Base-by-base conservation (phyloP, 768 basidiomycete genomes). In the Suillus hirtellus region DNA sequence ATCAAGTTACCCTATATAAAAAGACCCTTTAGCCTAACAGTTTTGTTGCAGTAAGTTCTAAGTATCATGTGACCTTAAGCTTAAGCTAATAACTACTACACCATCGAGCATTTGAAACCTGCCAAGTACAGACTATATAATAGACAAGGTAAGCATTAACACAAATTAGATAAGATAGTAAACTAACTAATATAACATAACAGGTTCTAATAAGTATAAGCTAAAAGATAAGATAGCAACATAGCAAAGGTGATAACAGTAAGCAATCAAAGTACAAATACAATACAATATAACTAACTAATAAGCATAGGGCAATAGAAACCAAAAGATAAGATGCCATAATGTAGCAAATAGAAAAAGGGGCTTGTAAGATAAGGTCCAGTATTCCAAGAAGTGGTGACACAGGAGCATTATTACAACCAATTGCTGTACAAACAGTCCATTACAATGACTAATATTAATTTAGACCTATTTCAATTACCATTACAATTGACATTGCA, bases 221-320 rank as follows among this genome's bases (percentile, higher is more conserved):
- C 43, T 44, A 15, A n/a, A n/a, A 46, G 43, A 44, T 44, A 44
- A 44, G 43, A 44, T 44, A 44, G 19, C 43, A 46, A n/a, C 9
- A 7, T 42, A 42, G 42, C 42, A 42, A 42, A 42, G 11, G 37
- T 38, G 37, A 42, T 44, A 46, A 46, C 44, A 21, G 44, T 46
- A 46, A 46, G 44, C n/a, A 46, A 46, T 46, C 14, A 1, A 17
- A 42, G 17, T 43, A 46, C 44, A 46, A 46, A 46, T 21, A 21
- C n/a, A 46, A 46, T 46, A 46, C n/a, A 21, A 46, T 46, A 46
- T 46, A 21, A 47, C 46, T 47, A 47, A 47, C 44, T 47, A 47
- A 47, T 47, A 47, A 47, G 46, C 46, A 47, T 21, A 47, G 46
- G 46, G 44, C 44, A 44, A 44, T 44, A 44, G 44, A 44, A 44